Conservation (phyloP, 768 basidiomycete species). For the Roridomyces roridus region DNA sequence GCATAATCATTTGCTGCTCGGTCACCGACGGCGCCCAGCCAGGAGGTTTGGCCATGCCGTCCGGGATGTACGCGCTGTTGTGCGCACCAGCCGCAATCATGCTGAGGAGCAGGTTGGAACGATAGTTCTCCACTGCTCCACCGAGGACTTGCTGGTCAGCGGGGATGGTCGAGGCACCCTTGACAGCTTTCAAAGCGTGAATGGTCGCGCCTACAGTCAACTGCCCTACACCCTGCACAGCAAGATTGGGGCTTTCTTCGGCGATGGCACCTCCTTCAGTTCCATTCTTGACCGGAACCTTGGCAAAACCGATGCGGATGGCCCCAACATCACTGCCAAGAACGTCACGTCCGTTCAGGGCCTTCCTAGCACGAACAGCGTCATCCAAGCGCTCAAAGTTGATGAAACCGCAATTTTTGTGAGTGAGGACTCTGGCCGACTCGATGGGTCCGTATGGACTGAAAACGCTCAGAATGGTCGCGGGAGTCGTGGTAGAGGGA, state of each 20-base stretch:
- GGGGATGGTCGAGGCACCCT: constrained; percentile 91
- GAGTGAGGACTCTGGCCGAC: constrained; percentile 92
- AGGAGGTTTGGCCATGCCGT: constrained; percentile 64
- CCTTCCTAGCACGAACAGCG: constrained; percentile 93
- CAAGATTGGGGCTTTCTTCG: constrained; percentile 69
- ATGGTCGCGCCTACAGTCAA: constrained; percentile 89
- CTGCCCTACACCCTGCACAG: constrained; percentile 84
- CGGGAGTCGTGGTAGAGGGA: constrained; percentile 93
- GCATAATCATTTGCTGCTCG: constrained; percentile 97
- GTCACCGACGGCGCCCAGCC: constrained; percentile 80
- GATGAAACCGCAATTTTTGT: constrained; percentile 97
- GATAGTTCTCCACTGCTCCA: constrained; percentile 92
- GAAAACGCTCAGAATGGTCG: constrained; percentile 94
- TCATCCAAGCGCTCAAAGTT: constrained; percentile 98
- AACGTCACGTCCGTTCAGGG: constrained; percentile 94
- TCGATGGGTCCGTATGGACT: constrained; percentile 98
- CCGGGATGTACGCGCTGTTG: constrained; percentile 57
- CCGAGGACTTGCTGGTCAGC: constrained; percentile 94
- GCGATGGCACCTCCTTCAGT: constrained; percentile 63
- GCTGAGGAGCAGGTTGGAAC: constrained; percentile 88
- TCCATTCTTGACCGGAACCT: constrained; percentile 91
- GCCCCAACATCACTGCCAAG: constrained; percentile 96
- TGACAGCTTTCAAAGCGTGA: constrained; percentile 83
- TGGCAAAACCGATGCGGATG: constrained; percentile 95
- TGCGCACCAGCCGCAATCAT: constrained; percentile 85